A percentile compares a stretch with the other conserved stretches of the same genome.
phyloP scores from a whole-genome alignment of 1,284 basidiomycete genomes.

The Volvariella volvacea region DNA sequence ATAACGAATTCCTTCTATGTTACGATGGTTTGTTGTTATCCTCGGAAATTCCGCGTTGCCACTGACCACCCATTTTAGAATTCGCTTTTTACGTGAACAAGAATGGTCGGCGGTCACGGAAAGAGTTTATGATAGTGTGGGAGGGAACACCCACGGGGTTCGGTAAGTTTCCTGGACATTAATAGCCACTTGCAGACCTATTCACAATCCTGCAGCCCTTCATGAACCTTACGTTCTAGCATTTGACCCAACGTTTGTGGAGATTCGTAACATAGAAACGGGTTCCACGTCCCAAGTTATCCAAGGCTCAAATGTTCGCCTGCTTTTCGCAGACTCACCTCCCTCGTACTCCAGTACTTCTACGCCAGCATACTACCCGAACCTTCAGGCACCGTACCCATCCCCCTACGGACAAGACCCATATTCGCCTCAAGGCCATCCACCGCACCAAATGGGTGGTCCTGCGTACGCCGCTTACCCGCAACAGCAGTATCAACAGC shows the following conservation, averaged over 20 bases:
- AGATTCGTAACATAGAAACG: constrained; percentile 94
- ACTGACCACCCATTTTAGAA: constrained; percentile 45
- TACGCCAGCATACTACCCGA: constrained; percentile 14
- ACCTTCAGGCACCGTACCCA: too few relatives aligned
- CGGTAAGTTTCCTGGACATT: constrained; percentile 39
- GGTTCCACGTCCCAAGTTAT: constrained; percentile 94
- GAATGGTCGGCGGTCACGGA: constrained; percentile 87
- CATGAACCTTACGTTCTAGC: constrained; percentile 97
- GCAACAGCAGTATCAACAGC: constrained; percentile 12
- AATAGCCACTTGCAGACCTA: constrained; percentile 1
- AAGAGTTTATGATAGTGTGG: constrained; percentile 95
- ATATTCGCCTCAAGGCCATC: constrained; percentile 12
- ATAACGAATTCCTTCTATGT: constrained; percentile 95
- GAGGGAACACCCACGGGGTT: constrained; percentile 93
- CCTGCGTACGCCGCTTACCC: background rate
- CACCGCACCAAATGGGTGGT: background rate
- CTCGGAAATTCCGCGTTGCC: too few relatives aligned
- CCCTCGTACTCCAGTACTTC: constrained; percentile 55
- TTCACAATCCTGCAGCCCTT: constrained; percentile 54
- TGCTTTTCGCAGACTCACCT: constrained; percentile 92
- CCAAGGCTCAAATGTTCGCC: constrained; percentile 82
- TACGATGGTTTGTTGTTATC: constrained; percentile 71
- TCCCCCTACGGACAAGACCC: constrained; percentile 15
- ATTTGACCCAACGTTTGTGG: constrained; percentile 95
- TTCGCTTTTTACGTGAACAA: constrained; percentile 99